Percentiles rank a stretch among this genome's conserved stretches.
phyloP scores from a whole-genome alignment of 768 basidiomycete species.

The Leccinum barrowsii region DNA sequence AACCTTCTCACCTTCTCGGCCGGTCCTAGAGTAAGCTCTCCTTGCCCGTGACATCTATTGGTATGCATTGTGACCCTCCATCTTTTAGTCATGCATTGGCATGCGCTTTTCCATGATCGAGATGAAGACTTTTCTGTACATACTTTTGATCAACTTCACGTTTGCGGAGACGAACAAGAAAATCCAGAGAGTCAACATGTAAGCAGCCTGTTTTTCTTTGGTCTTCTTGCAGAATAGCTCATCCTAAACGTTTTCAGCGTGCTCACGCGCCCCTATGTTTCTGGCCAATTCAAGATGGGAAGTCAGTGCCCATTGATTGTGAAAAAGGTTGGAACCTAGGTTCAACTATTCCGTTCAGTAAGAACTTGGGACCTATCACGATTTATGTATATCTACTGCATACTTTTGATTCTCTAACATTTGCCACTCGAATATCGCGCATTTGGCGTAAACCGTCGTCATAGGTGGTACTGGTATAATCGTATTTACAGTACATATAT shows the following conservation, averaged over 20 bases:
- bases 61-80: not conserved
- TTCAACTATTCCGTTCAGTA: not conserved
- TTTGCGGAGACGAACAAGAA: conserved; percentile 52
- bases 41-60: not conserved
- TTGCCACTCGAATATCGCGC: not conserved
- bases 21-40: conserved; percentile 65
- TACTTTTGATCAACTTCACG: conserved; percentile 63
- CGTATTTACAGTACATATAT: not conserved
- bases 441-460: not conserved
- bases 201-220: conserved; percentile 23
- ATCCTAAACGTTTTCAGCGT: conserved; percentile 38
- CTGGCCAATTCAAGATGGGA: conserved; percentile 50
- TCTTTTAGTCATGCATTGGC: conserved; percentile 73
- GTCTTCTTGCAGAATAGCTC: not conserved
- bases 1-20: conserved; percentile 76
- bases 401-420: not conserved
- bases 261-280: conserved; percentile 61
- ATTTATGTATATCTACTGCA: not conserved
- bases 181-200: conserved; percentile 63
- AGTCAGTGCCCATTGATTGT: conserved; percentile 62
- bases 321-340: conserved; percentile 27
- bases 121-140: conserved; percentile 73
- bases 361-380: not conserved
- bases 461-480: not conserved
- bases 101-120: conserved; percentile 81